Percentiles rank a stretch among this genome's conserved stretches.
These are phyloP conservation scores for Casuarina glauca DNA, from an alignment of 306 rosid genomes.

Conservation along the genomic window DNA sequence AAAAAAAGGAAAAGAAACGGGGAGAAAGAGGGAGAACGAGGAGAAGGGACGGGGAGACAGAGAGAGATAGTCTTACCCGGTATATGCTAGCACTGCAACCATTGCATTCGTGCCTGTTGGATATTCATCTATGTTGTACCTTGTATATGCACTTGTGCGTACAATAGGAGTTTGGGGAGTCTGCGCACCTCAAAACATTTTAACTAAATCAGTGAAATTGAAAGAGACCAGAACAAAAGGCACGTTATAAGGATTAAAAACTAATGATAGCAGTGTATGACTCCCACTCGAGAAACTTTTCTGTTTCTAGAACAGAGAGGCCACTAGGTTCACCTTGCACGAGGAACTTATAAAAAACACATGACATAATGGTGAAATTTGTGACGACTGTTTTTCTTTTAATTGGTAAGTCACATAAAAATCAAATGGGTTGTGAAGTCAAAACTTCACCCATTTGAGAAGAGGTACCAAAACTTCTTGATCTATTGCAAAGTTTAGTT, in stretches of 20 bases:
- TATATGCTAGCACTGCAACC: constrained; percentile 93
- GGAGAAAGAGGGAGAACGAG: background rate
- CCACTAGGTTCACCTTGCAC: constrained; percentile 1
- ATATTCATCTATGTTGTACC: constrained; percentile 73
- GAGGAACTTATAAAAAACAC: background rate
- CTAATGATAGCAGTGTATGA: background rate
- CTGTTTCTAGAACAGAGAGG: background rate
- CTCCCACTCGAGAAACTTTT: background rate
- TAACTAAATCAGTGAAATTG: background rate
- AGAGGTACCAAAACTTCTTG: background rate
- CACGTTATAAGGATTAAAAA: constrained; percentile 1
- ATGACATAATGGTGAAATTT: background rate
- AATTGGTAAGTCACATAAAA: background rate
- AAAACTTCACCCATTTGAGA: background rate
- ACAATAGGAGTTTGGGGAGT: constrained; percentile 93
- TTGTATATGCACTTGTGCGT: constrained; percentile 70
- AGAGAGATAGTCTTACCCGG: constrained; percentile 63
- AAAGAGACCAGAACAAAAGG: constrained; percentile 12
- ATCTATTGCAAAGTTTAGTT: background rate
- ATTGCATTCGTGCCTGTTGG: constrained; percentile 96
- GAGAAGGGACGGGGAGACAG: background rate
- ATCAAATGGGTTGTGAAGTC: background rate
- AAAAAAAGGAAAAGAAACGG: background rate
- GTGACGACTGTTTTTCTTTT: background rate
- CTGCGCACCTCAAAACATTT: constrained; percentile 46